Evolutionary conservation across 2,329 filamentous ascomycete genomes (phyloP).

Genomic region (Teratosphaeria epicoccoides): DNA sequence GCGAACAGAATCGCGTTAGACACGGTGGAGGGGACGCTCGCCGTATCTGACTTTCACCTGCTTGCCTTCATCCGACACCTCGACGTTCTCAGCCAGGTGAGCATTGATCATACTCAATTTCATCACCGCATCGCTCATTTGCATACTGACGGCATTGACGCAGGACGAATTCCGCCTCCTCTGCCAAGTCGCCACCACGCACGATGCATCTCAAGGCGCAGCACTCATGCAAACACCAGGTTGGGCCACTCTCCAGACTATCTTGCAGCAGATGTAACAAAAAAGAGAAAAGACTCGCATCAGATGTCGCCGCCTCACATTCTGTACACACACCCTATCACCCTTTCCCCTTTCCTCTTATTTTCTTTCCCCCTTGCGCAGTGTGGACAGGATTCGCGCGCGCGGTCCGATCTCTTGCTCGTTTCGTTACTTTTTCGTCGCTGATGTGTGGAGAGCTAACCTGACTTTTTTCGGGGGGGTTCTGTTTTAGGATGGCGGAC

Average conservation of each 20-base stretch:
- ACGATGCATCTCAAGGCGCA: slow-evolving; percentile 70
- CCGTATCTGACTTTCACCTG: slow-evolving; percentile 87
- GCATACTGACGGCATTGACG: not conserved
- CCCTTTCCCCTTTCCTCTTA: not conserved
- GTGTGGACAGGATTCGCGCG: not conserved
- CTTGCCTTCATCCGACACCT: slow-evolving; percentile 77
- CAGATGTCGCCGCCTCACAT: not conserved
- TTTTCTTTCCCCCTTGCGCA: not conserved
- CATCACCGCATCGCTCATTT: no score
- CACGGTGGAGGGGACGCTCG: slow-evolving; percentile 52
- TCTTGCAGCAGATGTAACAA: slow-evolving; percentile 46
- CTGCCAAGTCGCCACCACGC: slow-evolving; percentile 70
- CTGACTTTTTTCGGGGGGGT: slow-evolving; percentile 13
- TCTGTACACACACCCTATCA: not conserved
- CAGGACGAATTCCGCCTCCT: slow-evolving; percentile 85
- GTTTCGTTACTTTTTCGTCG: slow-evolving; percentile 1
- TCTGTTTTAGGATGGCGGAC: slow-evolving; percentile 24
- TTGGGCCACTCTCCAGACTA: slow-evolving; percentile 90
- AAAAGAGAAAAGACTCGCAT: not conserved
- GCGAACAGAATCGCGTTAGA: slow-evolving; percentile 41
- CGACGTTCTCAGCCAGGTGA: slow-evolving; percentile 74
- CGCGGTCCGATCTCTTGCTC: not conserved
- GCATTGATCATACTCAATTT: slow-evolving; percentile 1
- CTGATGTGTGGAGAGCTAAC: slow-evolving; percentile 7
- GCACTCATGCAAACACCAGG: slow-evolving; percentile 78